Evolutionary conservation across 768 basidiomycete genomes (phyloP), one percentile per base, ranked within the genome.

Genomic region (Auriscalpium vulgare): DNA sequence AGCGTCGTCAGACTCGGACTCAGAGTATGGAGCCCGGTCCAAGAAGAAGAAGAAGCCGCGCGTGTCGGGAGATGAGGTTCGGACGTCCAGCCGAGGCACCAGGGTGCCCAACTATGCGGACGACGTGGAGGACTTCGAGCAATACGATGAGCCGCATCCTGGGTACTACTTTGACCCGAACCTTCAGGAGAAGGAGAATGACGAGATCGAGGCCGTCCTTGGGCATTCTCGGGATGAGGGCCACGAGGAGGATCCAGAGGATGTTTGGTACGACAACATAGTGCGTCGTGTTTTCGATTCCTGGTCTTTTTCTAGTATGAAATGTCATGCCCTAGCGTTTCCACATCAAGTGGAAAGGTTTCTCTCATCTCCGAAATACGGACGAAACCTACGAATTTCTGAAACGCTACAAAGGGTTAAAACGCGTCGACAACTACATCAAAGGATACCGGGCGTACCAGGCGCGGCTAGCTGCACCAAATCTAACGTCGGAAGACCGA

Each of bases 321-420:
- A 58, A 66, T 61, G 35, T 65, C 45, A 54, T 54, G 23, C 57
- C 62, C 3, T 66, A 97, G 94, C 93, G 94, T 51, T 99, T 88
- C 77, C 93, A 97, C 69, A 94, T 99, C 77, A 99, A 99, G 72
- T 99, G 97, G 97, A 97, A 98, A 72, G 85, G 84, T 63, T 98
- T 94, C 71, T 97, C 94, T 10, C 95, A 98, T 69, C 79, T 98
- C 14, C 97, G 98, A 76, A 97, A 99, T 67, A 99, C 97, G n/a
- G 95, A 98, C 68, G 97, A 99, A 72, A 87, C 87, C 14, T 97
- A 97, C 75, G 87, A 93, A 67, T 97, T 95, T 71, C 75, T 98
- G 57, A 97, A 95, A 71, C 83, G 88, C 23, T 98, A 88, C 81
- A 90, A 86, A 68, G 97, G 97, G 29, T 78, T 97, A 63, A 98